Conservation (phyloP, 2,329 filamentous ascomycete genomes). For the Lachnellula occidentalis region DNA sequence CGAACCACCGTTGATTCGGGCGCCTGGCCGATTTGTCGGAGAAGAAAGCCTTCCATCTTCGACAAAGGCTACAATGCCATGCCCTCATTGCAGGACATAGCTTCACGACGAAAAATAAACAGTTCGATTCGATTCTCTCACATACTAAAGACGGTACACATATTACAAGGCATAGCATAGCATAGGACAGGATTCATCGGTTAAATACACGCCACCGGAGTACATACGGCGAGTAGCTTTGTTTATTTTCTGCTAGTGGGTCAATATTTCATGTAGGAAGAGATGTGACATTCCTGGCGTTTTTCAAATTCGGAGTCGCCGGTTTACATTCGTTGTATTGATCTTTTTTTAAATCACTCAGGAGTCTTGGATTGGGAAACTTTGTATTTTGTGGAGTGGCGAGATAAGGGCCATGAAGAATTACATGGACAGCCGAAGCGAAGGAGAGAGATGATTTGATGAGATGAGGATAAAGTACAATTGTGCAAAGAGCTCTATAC, state of each 20-base stretch:
- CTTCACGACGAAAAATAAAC: not conserved
- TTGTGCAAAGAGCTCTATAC: conserved; percentile 1
- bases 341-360: too few relatives aligned
- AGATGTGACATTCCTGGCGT: too few relatives aligned
- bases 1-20: not conserved
- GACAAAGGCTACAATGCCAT: not conserved
- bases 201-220: not conserved
- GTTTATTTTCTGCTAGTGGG: not conserved
- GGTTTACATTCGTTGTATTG: too few relatives aligned
- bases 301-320: too few relatives aligned
- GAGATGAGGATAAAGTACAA: not conserved
- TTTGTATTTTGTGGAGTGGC: too few relatives aligned
- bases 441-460: not conserved
- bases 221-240: not conserved
- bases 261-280: not conserved
- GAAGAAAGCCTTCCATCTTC: not conserved
- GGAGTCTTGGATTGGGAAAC: too few relatives aligned
- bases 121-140: not conserved
- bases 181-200: not conserved
- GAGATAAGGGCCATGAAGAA: not conserved
- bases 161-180: not conserved
- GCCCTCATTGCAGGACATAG: not conserved
- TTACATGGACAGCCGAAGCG: not conserved
- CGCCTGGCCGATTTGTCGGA: not conserved
- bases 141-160: not conserved